Evolutionary conservation across 1,139 yeast species (phyloP), one percentile per base, ranked within the genome.

Genomic region (Pichia norvegensis): DNA sequence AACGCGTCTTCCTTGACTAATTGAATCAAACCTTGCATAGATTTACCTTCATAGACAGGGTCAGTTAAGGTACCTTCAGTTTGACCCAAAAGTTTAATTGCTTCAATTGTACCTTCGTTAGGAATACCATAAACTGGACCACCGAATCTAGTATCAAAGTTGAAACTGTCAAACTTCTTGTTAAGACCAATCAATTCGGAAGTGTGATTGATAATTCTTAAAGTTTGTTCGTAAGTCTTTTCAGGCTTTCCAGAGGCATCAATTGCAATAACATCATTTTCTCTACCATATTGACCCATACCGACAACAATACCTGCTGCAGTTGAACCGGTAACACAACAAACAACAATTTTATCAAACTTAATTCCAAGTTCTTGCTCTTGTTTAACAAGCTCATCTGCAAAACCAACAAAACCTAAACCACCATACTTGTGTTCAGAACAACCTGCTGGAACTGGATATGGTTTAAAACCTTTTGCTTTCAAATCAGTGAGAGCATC

Each of bases 231-330:
- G 35, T 57, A 55, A 11, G 64, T 61, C 44, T 60, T 52, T 37
- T 60, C 63, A n/a, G 65, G 64, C 16, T 59, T 59, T 48, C 60
- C 61, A 9, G 64, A 59, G n/a, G 63, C 65, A 53, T 61, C 65
- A 43, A 61, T 60, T 23, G 65, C 65, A 49, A 61, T 60, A 31
- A 61, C 65, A 46, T 60, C 61, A 22, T 52, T 54, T 48, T 60
- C 62, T 52, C 65, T 55, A 45, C 63, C 64, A 39, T 59, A 60
- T 46, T 57, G 57, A 8, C 64, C 65, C 55, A 61, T 57, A 39
- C 65, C 65, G 19, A 59, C 60, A 36, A 61, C 53, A 29, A 61
- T 56, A 51, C 65, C 65, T 20, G 65, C 65, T 43, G 61, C 60
- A 19, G 64, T 60, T 16, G 64, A 60, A 36, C 65, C 65, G 20